Evolutionary conservation across 768 basidiomycete genomes (phyloP).

Genomic region (Lyophyllum shimeji): DNA sequence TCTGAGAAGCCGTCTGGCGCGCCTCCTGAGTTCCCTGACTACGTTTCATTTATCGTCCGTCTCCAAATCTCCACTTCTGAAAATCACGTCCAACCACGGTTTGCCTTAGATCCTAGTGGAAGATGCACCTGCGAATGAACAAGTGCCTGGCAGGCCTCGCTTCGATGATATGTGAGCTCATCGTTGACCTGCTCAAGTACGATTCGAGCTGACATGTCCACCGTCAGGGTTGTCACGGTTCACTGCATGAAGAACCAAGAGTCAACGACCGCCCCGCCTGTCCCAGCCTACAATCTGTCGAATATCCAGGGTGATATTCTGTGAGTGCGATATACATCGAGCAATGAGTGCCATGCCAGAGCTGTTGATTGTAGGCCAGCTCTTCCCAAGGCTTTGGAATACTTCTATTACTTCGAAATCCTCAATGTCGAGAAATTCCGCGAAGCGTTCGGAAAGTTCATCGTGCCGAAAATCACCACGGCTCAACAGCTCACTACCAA

Average conservation of each 20-base stretch:
- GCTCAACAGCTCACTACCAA: conserved; percentile 6
- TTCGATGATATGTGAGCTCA: conserved; percentile 17
- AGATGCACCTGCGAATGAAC: conserved; percentile 4
- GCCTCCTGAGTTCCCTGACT: conserved; percentile 16
- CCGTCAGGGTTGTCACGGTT: conserved; percentile 7
- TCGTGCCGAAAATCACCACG: conserved; percentile 16
- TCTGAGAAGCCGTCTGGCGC: conserved; percentile 6
- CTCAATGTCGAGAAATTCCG: conserved; percentile 7
- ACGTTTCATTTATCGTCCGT: conserved; percentile 12
- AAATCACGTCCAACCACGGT: neutral
- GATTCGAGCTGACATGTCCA: neutral
- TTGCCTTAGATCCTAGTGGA: conserved; percentile 8
- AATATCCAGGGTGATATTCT: conserved; percentile 20
- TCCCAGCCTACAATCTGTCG: conserved; percentile 8
- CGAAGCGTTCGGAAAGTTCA: conserved; percentile 8
- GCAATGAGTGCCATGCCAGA: neutral
- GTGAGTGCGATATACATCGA: conserved; percentile 7
- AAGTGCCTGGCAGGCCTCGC: neutral
- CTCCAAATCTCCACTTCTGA: neutral
- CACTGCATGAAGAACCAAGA: conserved; percentile 2
- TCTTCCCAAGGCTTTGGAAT: conserved; percentile 16
- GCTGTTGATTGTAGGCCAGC: conserved; percentile 6
- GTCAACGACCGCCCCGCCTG: neutral
- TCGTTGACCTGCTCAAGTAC: neutral
- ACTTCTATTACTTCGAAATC: conserved; percentile 20